phyloP scores from a whole-genome alignment of 2,329 filamentous ascomycete species.

The Paecilomyces sp. region DNA sequence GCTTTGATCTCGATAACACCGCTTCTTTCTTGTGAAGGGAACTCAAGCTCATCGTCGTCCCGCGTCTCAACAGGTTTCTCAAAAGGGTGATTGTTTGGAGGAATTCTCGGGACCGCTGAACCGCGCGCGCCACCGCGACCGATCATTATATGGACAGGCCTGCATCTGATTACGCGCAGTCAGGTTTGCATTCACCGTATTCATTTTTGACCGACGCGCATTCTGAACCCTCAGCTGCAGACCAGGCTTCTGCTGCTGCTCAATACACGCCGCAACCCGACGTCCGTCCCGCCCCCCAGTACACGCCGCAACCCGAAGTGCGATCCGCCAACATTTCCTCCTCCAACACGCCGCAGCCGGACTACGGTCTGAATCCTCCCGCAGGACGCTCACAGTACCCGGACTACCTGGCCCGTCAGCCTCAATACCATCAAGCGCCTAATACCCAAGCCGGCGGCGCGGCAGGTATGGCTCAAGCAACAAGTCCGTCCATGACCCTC shows the following conservation, averaged over 20 bases:
- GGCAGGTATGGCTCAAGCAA: constrained; percentile 96
- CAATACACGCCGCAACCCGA: constrained; percentile 34
- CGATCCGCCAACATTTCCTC: constrained; percentile 65
- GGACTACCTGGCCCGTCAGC: constrained; percentile 73
- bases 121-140: constrained; percentile 12
- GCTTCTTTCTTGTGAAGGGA: constrained; percentile 6
- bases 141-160: constrained; percentile 50
- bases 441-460: constrained; percentile 65
- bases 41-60: constrained; percentile 22
- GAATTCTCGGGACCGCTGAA: constrained; percentile 12
- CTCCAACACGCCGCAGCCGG: constrained; percentile 77
- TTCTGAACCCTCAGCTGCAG: constrained; percentile 82
- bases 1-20: background rate
- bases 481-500: constrained; percentile 91
- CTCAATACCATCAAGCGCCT: constrained; percentile 66
- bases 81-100: constrained; percentile 13
- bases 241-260: constrained; percentile 79
- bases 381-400: constrained; percentile 78
- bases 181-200: constrained; percentile 67
- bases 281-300: constrained; percentile 50
- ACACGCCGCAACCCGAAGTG: constrained; percentile 74
- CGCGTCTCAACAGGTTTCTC: constrained; percentile 23
- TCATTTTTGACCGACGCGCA: constrained; percentile 49
- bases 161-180: constrained; percentile 73
- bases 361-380: constrained; percentile 72